These are phyloP conservation scores for Saccharomycopsis synnaedendra DNA, from an alignment of 805 yeast species.

Conservation along the genomic window DNA sequence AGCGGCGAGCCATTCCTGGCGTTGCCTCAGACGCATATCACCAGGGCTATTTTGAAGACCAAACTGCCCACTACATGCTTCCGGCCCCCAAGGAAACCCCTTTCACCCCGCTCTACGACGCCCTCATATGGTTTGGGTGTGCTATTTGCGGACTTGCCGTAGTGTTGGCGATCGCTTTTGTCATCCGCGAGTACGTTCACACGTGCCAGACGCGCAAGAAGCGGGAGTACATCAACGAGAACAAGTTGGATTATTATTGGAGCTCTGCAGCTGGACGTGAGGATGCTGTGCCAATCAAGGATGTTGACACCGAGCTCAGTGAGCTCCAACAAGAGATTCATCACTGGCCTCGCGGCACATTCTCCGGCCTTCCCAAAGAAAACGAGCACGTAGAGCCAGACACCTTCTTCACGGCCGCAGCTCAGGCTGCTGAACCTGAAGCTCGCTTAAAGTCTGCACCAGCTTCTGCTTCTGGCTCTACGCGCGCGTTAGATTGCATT, in stretches of 20 bases:
- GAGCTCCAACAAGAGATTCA: no score
- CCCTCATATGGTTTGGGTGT: constrained; percentile 19
- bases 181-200: constrained; percentile 22
- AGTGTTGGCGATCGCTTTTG: constrained; percentile 18
- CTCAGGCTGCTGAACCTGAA: no score
- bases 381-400: no score
- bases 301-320: no score
- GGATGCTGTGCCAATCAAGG: neutral
- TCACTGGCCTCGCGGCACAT: no score
- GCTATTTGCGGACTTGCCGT: constrained; percentile 16
- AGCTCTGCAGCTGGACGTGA: constrained; percentile 1
- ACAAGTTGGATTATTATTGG: constrained; percentile 9
- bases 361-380: no score
- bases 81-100: constrained; percentile 9
- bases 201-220: constrained; percentile 17
- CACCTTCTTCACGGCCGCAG: no score
- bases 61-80: constrained; percentile 8
- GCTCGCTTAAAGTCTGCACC: no score
- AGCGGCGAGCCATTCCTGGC: constrained; percentile 20
- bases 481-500: no score
- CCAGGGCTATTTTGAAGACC: constrained; percentile 21
- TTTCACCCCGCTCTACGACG: constrained; percentile 19
- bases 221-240: constrained; percentile 6
- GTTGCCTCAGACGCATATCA: constrained; percentile 21
- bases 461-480: no score